These are phyloP conservation scores for Sugiyamaella grinbergsii DNA, from an alignment of 1,139 yeast species.

Conservation along the genomic window DNA sequence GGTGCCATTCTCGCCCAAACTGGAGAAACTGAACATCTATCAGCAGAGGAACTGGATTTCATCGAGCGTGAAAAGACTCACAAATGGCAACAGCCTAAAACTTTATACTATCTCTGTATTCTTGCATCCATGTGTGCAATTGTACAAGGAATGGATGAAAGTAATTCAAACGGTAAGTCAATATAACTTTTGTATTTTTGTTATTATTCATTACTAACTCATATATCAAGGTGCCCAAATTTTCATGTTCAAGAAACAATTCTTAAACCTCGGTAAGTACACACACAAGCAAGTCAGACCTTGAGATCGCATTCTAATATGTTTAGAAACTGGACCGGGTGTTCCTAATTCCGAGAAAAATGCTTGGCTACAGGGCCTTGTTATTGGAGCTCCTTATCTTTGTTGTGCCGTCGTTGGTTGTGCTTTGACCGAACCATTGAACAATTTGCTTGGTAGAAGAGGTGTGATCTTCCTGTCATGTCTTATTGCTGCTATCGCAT, in stretches of 20 bases:
- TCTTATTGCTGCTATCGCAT: slow-evolving; percentile 62
- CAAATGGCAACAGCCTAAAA: slow-evolving; percentile 65
- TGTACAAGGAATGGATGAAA: slow-evolving; percentile 91
- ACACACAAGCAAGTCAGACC: too few species aligned
- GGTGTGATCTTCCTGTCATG: slow-evolving; percentile 74
- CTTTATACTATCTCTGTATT: slow-evolving; percentile 63
- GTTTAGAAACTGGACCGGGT: slow-evolving; percentile 35
- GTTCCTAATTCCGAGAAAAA: slow-evolving; percentile 49
- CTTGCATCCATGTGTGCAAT: slow-evolving; percentile 88
- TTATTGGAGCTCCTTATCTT: slow-evolving; percentile 80
- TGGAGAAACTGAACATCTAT: slow-evolving; percentile 62
- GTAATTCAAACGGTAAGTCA: slow-evolving; percentile 64
- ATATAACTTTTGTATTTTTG: too few species aligned
- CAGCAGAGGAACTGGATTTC: slow-evolving; percentile 59
- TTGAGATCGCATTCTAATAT: too few species aligned
- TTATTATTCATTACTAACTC: too few species aligned
- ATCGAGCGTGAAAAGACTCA: slow-evolving; percentile 58
- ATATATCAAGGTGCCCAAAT: slow-evolving; percentile 66
- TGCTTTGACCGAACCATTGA: slow-evolving; percentile 71
- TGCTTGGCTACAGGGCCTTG: slow-evolving; percentile 67
- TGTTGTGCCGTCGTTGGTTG: slow-evolving; percentile 71
- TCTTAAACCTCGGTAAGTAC: slow-evolving; percentile 1
- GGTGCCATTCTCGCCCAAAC: slow-evolving; percentile 78
- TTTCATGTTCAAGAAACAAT: slow-evolving; percentile 11
- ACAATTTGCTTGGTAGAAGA: slow-evolving; percentile 66